Evolutionary conservation across 2,329 filamentous ascomycete genomes (phyloP).

Genomic region (Aspergillus pseudoterreus): DNA sequence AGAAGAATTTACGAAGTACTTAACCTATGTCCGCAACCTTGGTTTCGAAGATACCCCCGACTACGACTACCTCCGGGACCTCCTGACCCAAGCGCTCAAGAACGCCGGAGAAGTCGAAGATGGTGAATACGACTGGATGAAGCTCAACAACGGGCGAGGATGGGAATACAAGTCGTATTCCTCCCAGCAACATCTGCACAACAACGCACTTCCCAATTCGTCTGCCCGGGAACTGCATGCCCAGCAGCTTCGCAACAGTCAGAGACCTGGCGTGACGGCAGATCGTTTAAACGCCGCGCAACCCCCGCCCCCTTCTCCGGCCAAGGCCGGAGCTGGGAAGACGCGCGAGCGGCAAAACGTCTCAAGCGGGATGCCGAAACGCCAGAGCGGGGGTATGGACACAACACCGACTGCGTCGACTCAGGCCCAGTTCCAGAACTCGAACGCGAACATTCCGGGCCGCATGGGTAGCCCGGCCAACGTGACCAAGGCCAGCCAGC

Average conservation of each 20-base stretch:
- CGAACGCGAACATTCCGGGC: slow-evolving; percentile 74
- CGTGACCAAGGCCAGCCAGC: slow-evolving; percentile 57
- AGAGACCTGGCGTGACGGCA: slow-evolving; percentile 65
- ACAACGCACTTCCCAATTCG: slow-evolving; percentile 72
- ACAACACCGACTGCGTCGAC: slow-evolving; percentile 86
- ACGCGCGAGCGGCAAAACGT: slow-evolving; percentile 70
- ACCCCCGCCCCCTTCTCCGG: slow-evolving; percentile 81
- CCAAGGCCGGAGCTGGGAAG: slow-evolving; percentile 72
- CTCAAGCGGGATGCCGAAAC: slow-evolving; percentile 70
- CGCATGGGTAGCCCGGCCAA: slow-evolving; percentile 57
- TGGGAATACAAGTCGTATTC: slow-evolving; percentile 78
- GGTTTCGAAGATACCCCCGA: slow-evolving; percentile 98
- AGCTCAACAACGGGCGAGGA: slow-evolving; percentile 87
- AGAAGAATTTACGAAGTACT: slow-evolving; percentile 96
- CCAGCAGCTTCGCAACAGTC: slow-evolving; percentile 57
- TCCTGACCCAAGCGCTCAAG: slow-evolving; percentile 95
- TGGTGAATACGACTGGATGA: slow-evolving; percentile 99
- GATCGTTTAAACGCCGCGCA: slow-evolving; percentile 92
- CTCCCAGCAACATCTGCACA: slow-evolving; percentile 70
- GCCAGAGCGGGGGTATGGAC: slow-evolving; percentile 65
- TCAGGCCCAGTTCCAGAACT: slow-evolving; percentile 95
- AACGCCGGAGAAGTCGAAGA: slow-evolving; percentile 92
- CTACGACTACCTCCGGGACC: slow-evolving; percentile 94
- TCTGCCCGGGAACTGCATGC: slow-evolving; percentile 82
- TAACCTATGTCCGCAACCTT: slow-evolving; percentile 94